A percentile compares a stretch with the other conserved stretches of the same genome.
Conservation (phyloP, 2,329 filamentous ascomycete genomes). For the Colletotrichum kahawae region DNA sequence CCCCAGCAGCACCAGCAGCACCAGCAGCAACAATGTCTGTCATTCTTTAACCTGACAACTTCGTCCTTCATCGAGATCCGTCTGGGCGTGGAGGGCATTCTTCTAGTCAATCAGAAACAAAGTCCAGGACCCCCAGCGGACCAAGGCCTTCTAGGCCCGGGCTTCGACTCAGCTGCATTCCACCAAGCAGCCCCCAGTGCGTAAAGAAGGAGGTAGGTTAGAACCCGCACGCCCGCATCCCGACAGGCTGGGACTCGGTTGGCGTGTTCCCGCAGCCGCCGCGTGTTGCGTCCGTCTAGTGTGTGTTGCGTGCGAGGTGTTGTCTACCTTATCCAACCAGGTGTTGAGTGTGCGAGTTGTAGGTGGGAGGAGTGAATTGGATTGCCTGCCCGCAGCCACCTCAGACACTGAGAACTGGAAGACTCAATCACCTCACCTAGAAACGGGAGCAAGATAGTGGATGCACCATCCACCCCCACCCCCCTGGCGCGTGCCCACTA, state of each 20-base stretch:
- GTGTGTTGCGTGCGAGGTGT: background rate
- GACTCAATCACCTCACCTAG: no score
- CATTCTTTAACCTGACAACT: background rate
- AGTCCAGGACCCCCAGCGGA: background rate
- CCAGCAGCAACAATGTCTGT: background rate
- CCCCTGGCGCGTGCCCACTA: background rate
- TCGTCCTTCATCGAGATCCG: background rate
- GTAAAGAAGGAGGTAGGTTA: background rate
- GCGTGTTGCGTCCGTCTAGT: background rate
- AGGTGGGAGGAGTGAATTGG: background rate
- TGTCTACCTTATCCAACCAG: background rate
- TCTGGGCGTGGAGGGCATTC: background rate
- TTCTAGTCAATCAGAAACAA: background rate
- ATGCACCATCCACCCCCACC: background rate
- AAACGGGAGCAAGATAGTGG: background rate
- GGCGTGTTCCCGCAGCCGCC: background rate
- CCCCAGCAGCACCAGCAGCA: background rate
- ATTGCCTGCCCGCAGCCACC: background rate
- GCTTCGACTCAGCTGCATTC: background rate
- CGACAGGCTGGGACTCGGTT: slow-evolving; percentile 12
- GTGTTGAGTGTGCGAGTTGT: background rate
- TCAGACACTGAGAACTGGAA: no score
- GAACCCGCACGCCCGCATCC: slow-evolving; percentile 6
- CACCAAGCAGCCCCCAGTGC: background rate
- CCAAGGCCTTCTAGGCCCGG: background rate